Evolutionary conservation across 2,329 filamentous ascomycete species (phyloP).

Genomic region (Exophiala aquamarina): DNA sequence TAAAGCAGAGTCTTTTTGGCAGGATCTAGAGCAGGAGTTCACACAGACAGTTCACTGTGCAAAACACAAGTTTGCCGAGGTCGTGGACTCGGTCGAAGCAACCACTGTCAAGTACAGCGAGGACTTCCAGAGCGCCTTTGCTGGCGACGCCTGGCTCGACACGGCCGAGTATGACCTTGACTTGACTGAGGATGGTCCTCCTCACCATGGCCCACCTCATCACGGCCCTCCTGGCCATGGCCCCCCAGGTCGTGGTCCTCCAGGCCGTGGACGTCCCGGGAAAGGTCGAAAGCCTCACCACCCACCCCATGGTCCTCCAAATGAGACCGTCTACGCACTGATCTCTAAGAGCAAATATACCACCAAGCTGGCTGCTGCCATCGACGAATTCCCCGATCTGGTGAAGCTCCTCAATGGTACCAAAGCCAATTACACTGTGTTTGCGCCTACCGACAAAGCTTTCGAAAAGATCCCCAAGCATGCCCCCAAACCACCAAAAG

Average conservation of each 20-base stretch:
- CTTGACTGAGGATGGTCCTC: conserved; percentile 16
- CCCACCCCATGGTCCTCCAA: conserved; percentile 48
- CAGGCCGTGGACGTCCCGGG: conserved; percentile 13
- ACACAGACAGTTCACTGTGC: conserved; percentile 41
- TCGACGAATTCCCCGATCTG: conserved; percentile 70
- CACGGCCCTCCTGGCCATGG: conserved; percentile 33
- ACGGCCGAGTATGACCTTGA: conserved; percentile 25
- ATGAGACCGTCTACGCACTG: conserved; percentile 76
- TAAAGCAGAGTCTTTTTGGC: conserved; percentile 25
- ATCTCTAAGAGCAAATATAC: conserved; percentile 76
- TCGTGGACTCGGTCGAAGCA: conserved; percentile 42
- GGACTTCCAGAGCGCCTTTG: conserved; percentile 46
- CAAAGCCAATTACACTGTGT: conserved; percentile 72
- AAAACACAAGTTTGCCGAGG: conserved; percentile 43
- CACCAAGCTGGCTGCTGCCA: conserved; percentile 71
- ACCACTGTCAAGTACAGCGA: conserved; percentile 38
- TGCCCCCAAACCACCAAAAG: conserved; percentile 64
- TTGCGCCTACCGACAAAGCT: conserved; percentile 74
- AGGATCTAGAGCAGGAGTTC: conserved; percentile 31
- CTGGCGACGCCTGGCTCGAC: conserved; percentile 50
- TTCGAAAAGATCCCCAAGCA: conserved; percentile 66
- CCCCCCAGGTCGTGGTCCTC: conserved; percentile 40
- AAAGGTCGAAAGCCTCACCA: conserved; percentile 34
- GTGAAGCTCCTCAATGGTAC: conserved; percentile 74
- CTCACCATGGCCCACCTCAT: conserved; percentile 27